Conservation (phyloP, 2,329 filamentous ascomycete genomes). For the Penicillium nordicum region DNA sequence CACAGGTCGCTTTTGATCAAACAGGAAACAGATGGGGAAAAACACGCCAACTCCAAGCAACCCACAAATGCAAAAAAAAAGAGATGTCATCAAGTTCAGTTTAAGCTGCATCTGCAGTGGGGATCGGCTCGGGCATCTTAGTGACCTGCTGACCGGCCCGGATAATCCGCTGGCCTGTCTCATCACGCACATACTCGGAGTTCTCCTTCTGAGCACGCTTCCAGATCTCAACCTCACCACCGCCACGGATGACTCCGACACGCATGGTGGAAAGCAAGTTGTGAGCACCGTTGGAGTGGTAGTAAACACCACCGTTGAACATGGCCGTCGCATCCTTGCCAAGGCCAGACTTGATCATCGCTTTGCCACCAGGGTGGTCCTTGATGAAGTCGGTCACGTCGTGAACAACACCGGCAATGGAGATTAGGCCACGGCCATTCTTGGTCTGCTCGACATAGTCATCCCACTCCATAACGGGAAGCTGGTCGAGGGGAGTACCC, state of each 20-base stretch:
- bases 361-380: slow-evolving; percentile 86
- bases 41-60: slow-evolving; percentile 17
- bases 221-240: slow-evolving; percentile 90
- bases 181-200: slow-evolving; percentile 74
- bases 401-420: slow-evolving; percentile 80
- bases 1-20: slow-evolving; percentile 20
- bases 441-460: slow-evolving; percentile 76
- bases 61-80: slow-evolving; percentile 27
- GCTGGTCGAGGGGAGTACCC: slow-evolving; percentile 79
- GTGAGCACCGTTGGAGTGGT: slow-evolving; percentile 85
- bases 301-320: slow-evolving; percentile 89
- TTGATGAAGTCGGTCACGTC: slow-evolving; percentile 81
- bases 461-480: slow-evolving; percentile 83
- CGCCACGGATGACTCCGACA: slow-evolving; percentile 79
- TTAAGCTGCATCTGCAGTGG: slow-evolving; percentile 75
- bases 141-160: slow-evolving; percentile 84
- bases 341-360: slow-evolving; percentile 75
- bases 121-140: slow-evolving; percentile 73
- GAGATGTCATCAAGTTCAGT: slow-evolving; percentile 12
- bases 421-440: slow-evolving; percentile 71
- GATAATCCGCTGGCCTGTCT: slow-evolving; percentile 74
- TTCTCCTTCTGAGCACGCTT: slow-evolving; percentile 80
- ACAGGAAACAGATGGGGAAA: slow-evolving; percentile 7
- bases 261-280: slow-evolving; percentile 86
- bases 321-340: slow-evolving; percentile 87